Evolutionary conservation across 495 filamentous ascomycete genomes (phyloP).

Genomic region (Podospora pseudocomata): DNA sequence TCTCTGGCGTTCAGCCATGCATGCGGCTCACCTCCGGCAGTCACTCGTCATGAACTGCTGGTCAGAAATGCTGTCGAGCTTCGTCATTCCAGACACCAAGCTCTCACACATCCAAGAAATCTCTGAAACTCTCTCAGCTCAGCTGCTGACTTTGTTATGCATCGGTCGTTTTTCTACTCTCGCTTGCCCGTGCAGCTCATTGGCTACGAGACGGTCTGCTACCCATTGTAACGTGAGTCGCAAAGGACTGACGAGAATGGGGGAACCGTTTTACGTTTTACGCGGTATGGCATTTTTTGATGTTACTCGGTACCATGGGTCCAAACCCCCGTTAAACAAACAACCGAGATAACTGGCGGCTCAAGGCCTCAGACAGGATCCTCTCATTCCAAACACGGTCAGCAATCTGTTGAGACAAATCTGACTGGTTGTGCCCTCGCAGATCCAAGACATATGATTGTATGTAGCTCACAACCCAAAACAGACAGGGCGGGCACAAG

Average conservation of each 20-base stretch:
- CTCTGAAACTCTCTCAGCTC: not conserved
- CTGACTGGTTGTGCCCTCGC: not conserved
- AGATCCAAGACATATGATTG: not conserved
- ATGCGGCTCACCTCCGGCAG: constrained; percentile 6
- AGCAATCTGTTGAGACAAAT: not conserved
- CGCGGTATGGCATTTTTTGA: not conserved
- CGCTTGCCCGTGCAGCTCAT: constrained; percentile 21
- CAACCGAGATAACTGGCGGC: constrained; percentile 11
- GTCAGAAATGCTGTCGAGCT: not conserved
- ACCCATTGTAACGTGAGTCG: constrained; percentile 5
- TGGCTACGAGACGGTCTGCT: constrained; percentile 12
- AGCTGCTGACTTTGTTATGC: not conserved
- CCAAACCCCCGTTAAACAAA: not conserved
- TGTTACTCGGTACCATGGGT: constrained; percentile 12
- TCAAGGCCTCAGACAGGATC: not conserved
- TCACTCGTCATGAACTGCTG: not conserved
- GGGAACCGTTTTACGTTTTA: constrained; percentile 5
- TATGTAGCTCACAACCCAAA: not conserved
- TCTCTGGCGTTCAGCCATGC: not conserved
- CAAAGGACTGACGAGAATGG: constrained; percentile 2
- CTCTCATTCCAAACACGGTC: not conserved
- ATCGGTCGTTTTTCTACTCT: constrained; percentile 5
- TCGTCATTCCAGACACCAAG: not conserved
- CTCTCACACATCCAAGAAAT: constrained; percentile 1
- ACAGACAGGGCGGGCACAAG: not conserved